Percentiles rank a stretch among this genome's conserved stretches.
These are phyloP conservation scores for Mallotus repandus DNA, from an alignment of 441 rosid species.

Conservation along the genomic window DNA sequence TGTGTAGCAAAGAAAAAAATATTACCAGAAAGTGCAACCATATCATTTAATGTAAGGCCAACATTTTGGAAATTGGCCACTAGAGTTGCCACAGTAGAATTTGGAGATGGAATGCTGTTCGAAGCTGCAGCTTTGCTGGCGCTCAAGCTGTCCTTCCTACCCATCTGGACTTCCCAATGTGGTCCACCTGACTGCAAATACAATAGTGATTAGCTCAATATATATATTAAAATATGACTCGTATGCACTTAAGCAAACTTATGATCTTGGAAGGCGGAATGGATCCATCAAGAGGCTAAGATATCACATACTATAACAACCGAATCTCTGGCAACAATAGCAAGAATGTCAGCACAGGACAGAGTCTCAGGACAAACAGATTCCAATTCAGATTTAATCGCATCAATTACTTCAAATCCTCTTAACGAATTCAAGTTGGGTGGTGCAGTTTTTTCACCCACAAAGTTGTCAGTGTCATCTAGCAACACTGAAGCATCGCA, in stretches of 20 bases:
- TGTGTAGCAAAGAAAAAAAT: not conserved
- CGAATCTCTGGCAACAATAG: constrained; percentile 70
- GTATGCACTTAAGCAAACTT: not conserved
- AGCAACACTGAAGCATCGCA: constrained; percentile 82
- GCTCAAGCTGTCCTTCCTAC: constrained; percentile 60
- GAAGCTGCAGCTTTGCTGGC: constrained; percentile 72
- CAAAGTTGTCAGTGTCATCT: constrained; percentile 53
- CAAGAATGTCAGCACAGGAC: constrained; percentile 84
- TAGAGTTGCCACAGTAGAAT: constrained; percentile 54
- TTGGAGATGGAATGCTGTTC: constrained; percentile 65
- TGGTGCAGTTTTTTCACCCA: constrained; percentile 83
- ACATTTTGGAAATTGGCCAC: constrained; percentile 64
- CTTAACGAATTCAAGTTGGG: constrained; percentile 78
- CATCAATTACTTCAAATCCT: constrained; percentile 80
- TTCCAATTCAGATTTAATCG: constrained; percentile 64
- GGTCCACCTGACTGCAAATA: constrained; percentile 77
- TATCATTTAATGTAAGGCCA: constrained; percentile 62
- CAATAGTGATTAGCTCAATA: not conserved
- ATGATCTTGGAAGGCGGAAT: not conserved
- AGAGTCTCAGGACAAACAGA: constrained; percentile 67
- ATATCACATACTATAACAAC: constrained; percentile 49
- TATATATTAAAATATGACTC: not conserved
- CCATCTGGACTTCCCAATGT: constrained; percentile 75
- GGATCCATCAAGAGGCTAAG: not conserved
- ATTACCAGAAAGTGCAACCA: constrained; percentile 77